These are phyloP conservation scores for Backusella mclennaniae DNA, from an alignment of 192 early-diverging fungal species.

Conservation along the genomic window DNA sequence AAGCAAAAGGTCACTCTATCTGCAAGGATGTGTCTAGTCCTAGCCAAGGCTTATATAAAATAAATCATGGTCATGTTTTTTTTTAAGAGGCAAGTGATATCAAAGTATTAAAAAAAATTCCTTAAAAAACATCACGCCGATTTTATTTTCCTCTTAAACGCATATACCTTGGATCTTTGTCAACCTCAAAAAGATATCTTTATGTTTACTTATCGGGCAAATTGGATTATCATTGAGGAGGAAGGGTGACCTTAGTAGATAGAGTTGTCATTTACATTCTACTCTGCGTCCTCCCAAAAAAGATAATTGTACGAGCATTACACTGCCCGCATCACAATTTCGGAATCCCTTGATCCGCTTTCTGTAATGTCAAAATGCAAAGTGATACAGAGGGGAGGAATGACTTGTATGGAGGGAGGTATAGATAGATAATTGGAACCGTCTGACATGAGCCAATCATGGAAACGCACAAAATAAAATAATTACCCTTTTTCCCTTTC, in stretches of 20 bases:
- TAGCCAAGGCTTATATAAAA: background rate
- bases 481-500: background rate
- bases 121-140: background rate
- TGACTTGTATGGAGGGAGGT: background rate
- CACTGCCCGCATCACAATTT: background rate
- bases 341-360: background rate
- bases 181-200: background rate
- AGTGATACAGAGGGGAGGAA: background rate
- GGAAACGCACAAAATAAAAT: background rate
- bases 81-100: background rate
- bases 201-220: background rate
- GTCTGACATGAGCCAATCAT: background rate
- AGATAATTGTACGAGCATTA: background rate
- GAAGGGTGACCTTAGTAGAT: background rate
- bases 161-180: background rate
- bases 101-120: background rate
- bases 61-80: background rate
- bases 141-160: background rate
- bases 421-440: constrained; percentile 3
- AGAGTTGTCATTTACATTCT: constrained; percentile 5
- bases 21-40: background rate
- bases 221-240: background rate
- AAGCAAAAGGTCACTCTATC: background rate
- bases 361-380: background rate
- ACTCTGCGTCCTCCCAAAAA: background rate